These are phyloP conservation scores for Penicillium freii DNA, from an alignment of 2,329 filamentous ascomycete species.

Conservation along the genomic window DNA sequence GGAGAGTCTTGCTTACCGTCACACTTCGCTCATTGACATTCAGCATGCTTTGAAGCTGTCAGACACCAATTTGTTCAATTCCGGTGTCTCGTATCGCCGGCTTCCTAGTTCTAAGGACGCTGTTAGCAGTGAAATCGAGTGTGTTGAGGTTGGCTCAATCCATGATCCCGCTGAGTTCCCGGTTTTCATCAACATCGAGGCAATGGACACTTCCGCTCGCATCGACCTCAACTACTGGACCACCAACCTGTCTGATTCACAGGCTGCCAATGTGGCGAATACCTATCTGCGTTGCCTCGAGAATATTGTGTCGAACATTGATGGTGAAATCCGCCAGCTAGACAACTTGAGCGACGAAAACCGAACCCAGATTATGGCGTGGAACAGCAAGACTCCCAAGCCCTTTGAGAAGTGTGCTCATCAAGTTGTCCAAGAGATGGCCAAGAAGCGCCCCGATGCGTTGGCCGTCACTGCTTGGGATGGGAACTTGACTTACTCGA, in stretches of 20 bases:
- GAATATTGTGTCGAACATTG: constrained; percentile 38
- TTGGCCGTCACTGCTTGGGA: constrained; percentile 36
- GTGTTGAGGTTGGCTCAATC: constrained; percentile 40
- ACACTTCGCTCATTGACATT: constrained; percentile 48
- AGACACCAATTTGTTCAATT: constrained; percentile 47
- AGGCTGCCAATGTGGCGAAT: constrained; percentile 40
- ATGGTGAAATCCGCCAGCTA: constrained; percentile 34
- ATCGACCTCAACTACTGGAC: constrained; percentile 47
- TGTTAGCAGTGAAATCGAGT: constrained; percentile 31
- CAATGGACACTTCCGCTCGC: constrained; percentile 40
- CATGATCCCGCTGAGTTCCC: constrained; percentile 52
- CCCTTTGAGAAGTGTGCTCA: constrained; percentile 30
- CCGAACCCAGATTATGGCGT: constrained; percentile 27
- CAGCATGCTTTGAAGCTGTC: constrained; percentile 45
- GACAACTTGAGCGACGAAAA: constrained; percentile 42
- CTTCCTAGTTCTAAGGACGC: constrained; percentile 34
- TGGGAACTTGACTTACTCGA: constrained; percentile 34
- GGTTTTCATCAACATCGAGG: constrained; percentile 50
- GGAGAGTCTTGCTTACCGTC: constrained; percentile 46
- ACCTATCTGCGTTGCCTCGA: constrained; percentile 39
- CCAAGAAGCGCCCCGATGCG: constrained; percentile 21
- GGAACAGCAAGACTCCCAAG: constrained; percentile 30
- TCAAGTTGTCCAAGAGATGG: constrained; percentile 28
- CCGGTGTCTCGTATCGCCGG: constrained; percentile 49
- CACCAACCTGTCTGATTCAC: constrained; percentile 38